phyloP scores from a whole-genome alignment of 495 filamentous ascomycete genomes.

The Tuber indicum region DNA sequence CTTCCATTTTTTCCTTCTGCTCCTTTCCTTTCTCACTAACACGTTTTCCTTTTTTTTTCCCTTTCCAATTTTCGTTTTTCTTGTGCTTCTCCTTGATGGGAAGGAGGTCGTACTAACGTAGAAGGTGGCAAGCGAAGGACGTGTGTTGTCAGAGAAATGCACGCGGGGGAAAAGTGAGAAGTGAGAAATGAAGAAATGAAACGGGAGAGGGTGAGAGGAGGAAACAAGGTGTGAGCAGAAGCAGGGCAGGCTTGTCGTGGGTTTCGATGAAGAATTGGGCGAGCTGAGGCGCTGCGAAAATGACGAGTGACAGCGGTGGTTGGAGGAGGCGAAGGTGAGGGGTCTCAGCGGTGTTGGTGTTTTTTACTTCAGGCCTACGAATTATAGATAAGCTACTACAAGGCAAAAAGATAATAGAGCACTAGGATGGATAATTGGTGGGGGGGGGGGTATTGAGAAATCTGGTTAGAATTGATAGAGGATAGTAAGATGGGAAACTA shows the following conservation, averaged over 20 bases:
- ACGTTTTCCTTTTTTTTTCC: conserved; percentile 6
- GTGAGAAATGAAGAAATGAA: conserved; percentile 26
- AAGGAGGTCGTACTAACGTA: conserved; percentile 17
- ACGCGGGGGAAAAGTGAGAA: conserved; percentile 35
- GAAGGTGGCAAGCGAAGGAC: conserved; percentile 17
- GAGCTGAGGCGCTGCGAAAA: neutral
- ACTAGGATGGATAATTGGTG: neutral
- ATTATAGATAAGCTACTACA: neutral
- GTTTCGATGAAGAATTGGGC: neutral
- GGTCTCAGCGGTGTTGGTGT: neutral
- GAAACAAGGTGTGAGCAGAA: conserved; percentile 27
- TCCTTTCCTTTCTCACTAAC: conserved; percentile 12
- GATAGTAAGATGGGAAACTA: conserved; percentile 2
- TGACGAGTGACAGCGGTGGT: conserved; percentile 1
- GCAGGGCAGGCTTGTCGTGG: conserved; percentile 15
- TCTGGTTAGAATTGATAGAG: neutral
- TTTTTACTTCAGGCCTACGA: neutral
- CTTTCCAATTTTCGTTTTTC: conserved; percentile 18
- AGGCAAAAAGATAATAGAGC: neutral
- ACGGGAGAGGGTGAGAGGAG: conserved; percentile 7
- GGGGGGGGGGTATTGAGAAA: neutral
- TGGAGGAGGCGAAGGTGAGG: neutral
- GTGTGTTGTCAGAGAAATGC: conserved; percentile 34
- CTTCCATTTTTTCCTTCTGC: conserved; percentile 16
- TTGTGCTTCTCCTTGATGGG: conserved; percentile 18